These are phyloP conservation scores for Rhamnella rubrinervis DNA, from an alignment of 331 rosid species.

Conservation along the genomic window DNA sequence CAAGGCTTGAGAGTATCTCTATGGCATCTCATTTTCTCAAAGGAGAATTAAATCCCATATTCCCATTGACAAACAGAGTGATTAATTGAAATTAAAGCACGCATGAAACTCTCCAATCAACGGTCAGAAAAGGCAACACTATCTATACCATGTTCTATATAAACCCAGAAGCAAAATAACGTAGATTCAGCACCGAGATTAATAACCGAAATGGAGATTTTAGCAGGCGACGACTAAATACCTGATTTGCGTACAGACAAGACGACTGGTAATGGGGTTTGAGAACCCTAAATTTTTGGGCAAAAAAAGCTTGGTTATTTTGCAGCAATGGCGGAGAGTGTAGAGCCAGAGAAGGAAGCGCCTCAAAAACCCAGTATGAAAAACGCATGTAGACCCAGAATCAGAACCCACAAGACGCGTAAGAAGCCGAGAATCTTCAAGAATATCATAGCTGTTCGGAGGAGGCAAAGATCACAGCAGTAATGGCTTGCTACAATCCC, in stretches of 20 bases:
- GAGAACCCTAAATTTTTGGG: slow-evolving; percentile 30
- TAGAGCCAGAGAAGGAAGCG: not conserved
- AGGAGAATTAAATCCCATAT: slow-evolving; percentile 26
- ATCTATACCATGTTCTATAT: not conserved
- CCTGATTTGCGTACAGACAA: slow-evolving; percentile 38
- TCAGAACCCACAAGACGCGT: slow-evolving; percentile 26
- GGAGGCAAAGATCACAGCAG: slow-evolving; percentile 19
- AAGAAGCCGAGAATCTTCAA: slow-evolving; percentile 41
- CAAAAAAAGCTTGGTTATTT: not conserved
- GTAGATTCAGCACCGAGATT: slow-evolving; percentile 35
- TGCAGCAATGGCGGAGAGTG: slow-evolving; percentile 11
- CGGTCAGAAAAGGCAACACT: slow-evolving; percentile 17
- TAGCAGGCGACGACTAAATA: slow-evolving; percentile 35
- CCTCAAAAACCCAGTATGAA: slow-evolving; percentile 35
- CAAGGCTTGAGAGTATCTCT: slow-evolving; percentile 32
- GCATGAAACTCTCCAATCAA: slow-evolving; percentile 21
- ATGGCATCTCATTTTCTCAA: slow-evolving; percentile 37
- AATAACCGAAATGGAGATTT: slow-evolving; percentile 30
- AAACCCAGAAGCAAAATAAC: slow-evolving; percentile 7
- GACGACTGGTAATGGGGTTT: slow-evolving; percentile 2
- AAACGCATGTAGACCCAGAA: slow-evolving; percentile 21
- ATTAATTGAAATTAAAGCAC: slow-evolving; percentile 25
- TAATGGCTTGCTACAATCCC: slow-evolving; percentile 25
- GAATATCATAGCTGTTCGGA: slow-evolving; percentile 34
- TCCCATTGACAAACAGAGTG: slow-evolving; percentile 4